A percentile compares a stretch with the other conserved stretches of the same genome.
phyloP scores from a whole-genome alignment of 2,329 filamentous ascomycete genomes.

The Dactylellina sp. region DNA sequence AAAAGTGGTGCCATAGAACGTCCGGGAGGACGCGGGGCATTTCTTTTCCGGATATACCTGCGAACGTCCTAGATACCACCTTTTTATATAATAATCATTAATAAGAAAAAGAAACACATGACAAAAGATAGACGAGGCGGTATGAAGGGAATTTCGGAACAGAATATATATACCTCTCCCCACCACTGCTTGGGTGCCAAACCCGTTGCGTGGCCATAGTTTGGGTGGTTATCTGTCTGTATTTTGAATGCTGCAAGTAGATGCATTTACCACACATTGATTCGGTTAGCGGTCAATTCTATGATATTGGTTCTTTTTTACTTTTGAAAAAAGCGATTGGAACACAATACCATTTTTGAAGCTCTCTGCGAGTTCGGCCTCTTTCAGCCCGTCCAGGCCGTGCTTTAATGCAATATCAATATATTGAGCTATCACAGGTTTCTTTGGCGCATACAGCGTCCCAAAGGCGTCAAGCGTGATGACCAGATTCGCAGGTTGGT shows the following conservation, averaged over 20 bases:
- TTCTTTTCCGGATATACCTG: constrained; percentile 62
- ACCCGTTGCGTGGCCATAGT: constrained; percentile 70
- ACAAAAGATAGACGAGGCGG: too few species aligned
- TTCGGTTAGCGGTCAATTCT: too few species aligned
- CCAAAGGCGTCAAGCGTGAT: constrained; percentile 75
- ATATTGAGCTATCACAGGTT: constrained; percentile 70
- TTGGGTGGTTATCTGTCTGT: constrained; percentile 66
- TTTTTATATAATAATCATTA: constrained; percentile 59
- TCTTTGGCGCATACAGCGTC: constrained; percentile 71
- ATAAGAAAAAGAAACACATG: too few species aligned
- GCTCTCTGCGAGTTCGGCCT: constrained; percentile 64
- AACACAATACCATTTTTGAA: constrained; percentile 65
- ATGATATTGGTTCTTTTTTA: too few species aligned
- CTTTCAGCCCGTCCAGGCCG: constrained; percentile 66
- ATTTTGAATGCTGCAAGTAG: constrained; percentile 40
- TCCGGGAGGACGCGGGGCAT: constrained; percentile 67
- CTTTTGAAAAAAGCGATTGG: too few species aligned
- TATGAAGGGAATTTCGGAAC: too few species aligned
- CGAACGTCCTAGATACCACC: constrained; percentile 71
- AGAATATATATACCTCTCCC: constrained; percentile 66
- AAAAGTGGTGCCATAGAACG: constrained; percentile 69
- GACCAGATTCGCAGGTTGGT: constrained; percentile 63
- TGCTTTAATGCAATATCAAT: constrained; percentile 67
- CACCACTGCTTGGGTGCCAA: constrained; percentile 71
- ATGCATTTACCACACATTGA: not conserved